phyloP scores from a whole-genome alignment of 768 basidiomycete species.

The Saitozyma podzolica region DNA sequence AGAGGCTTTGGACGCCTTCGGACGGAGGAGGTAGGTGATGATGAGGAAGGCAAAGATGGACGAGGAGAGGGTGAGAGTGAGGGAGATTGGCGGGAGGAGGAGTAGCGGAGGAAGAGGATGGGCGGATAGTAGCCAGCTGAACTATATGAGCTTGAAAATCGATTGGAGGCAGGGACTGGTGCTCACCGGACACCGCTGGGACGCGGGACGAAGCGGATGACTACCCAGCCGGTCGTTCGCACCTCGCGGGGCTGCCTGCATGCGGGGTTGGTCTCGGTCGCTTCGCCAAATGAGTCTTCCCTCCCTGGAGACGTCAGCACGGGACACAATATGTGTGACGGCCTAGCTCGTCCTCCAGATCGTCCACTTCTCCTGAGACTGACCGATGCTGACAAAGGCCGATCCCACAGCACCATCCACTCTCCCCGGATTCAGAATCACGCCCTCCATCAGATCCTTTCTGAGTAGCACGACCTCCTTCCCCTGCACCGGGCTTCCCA shows the following conservation, averaged over 20 bases:
- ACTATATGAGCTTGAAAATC: neutral
- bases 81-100: conserved; percentile 46
- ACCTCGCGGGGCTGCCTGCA: conserved; percentile 39
- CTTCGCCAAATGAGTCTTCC: conserved; percentile 38
- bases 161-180: neutral
- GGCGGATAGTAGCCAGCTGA: conserved; percentile 42
- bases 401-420: conserved; percentile 26
- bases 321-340: neutral
- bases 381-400: conserved; percentile 44
- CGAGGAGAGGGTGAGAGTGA: conserved; percentile 44
- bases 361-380: conserved; percentile 7
- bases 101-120: conserved; percentile 49
- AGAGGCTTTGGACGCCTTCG: conserved; percentile 4
- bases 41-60: conserved; percentile 42
- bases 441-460: conserved; percentile 45
- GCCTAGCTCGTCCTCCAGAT: neutral
- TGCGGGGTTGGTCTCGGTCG: neutral
- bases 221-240: conserved; percentile 51
- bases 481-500: conserved; percentile 17
- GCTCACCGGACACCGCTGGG: conserved; percentile 47
- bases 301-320: conserved; percentile 23
- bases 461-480: conserved; percentile 38
- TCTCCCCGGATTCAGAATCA: conserved; percentile 28
- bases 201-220: conserved; percentile 44
- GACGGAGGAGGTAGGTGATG: conserved; percentile 33